Evolutionary conservation across 2,329 filamentous ascomycete species (phyloP).

Genomic region (Monosporascus sp.): DNA sequence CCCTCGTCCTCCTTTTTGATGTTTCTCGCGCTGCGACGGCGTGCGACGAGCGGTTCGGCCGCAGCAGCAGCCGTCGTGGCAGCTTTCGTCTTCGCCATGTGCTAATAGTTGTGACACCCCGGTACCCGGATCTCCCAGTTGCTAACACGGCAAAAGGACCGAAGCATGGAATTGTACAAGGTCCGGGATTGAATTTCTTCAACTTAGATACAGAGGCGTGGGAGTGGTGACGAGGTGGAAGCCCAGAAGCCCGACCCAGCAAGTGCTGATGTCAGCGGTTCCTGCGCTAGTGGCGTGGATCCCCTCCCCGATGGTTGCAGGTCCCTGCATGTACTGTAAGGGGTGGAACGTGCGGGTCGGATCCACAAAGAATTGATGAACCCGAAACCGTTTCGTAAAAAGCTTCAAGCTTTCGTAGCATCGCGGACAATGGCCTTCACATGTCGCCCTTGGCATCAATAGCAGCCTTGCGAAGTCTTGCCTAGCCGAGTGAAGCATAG

Average conservation of each 20-base stretch:
- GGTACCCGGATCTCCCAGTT: neutral
- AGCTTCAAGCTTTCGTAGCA: too few relatives aligned
- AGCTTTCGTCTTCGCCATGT: neutral
- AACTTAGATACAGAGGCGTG: neutral
- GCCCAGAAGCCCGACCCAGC: neutral
- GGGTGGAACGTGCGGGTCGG: neutral
- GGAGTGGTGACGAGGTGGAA: neutral
- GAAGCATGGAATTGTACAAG: neutral
- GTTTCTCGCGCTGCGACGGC: slow-evolving; percentile 18
- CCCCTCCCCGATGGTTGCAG: neutral
- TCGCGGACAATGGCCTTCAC: too few relatives aligned
- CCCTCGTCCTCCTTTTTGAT: slow-evolving; percentile 1
- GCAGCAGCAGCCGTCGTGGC: neutral
- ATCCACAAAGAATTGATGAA: neutral
- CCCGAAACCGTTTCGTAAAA: too few relatives aligned
- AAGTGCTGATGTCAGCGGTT: neutral
- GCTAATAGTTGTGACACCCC: neutral
- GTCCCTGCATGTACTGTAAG: neutral
- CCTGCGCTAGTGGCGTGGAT: neutral
- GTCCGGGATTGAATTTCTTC: neutral
- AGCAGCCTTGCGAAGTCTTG: too few relatives aligned
- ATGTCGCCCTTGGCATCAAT: too few relatives aligned
- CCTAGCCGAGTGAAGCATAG: too few relatives aligned
- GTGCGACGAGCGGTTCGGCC: slow-evolving; percentile 1
- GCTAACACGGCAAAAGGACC: neutral